phyloP scores from a whole-genome alignment of 2,329 filamentous ascomycete species.

The Chaetomiaceae sp. region DNA sequence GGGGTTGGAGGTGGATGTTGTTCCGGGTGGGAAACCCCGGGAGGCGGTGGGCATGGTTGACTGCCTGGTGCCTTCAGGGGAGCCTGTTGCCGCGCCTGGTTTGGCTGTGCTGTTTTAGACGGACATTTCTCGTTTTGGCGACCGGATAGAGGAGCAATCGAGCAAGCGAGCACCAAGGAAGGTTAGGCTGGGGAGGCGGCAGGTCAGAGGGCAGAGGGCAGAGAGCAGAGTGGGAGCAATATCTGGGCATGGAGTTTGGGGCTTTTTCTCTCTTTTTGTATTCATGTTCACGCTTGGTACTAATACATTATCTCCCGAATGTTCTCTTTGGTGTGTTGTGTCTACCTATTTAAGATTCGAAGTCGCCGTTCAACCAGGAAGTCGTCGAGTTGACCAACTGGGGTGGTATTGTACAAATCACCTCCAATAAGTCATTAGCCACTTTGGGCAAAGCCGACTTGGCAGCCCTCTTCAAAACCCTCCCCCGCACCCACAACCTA shows the following conservation, averaged over 20 bases:
- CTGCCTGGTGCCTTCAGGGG: no score
- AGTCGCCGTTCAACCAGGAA: no score
- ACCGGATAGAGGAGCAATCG: neutral
- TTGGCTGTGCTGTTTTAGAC: constrained; percentile 5
- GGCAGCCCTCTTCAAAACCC: no score
- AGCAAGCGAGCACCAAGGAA: neutral
- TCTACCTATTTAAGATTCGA: no score
- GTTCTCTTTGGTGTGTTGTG: neutral
- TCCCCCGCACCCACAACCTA: no score
- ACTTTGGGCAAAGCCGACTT: no score
- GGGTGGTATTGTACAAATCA: no score
- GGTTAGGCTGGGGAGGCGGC: neutral
- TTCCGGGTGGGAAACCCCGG: no score
- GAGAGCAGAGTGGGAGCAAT: constrained; percentile 15
- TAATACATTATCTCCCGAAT: constrained; percentile 11
- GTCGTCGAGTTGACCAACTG: no score
- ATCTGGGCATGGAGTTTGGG: constrained; percentile 25
- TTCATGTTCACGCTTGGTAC: constrained; percentile 6
- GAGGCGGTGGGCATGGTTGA: no score
- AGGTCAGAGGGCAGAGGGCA: constrained; percentile 3
- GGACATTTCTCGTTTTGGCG: neutral
- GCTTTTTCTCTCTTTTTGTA: constrained; percentile 9
- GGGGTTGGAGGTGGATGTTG: no score
- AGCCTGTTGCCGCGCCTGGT: neutral
- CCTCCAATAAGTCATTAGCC: no score